A percentile compares a stretch with the other conserved stretches of the same genome.
Evolutionary conservation across 179 eudicot species (phyloP).

Genomic region (Monotropa hypopitys): DNA sequence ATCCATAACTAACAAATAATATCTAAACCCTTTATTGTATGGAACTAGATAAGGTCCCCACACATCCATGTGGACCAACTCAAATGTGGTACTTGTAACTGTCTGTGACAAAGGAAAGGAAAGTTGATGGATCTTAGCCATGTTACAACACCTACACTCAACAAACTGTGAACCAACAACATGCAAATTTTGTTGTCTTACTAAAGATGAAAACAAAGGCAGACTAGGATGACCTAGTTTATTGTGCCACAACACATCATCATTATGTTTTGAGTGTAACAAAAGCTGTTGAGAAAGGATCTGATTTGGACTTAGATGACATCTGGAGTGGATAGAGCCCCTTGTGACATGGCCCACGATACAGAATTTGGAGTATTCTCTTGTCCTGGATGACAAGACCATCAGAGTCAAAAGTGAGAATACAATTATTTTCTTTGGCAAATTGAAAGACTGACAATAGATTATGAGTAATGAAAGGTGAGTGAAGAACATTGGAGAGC

Average conservation of each 20-base stretch:
- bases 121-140: not conserved
- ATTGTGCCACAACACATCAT: too few relatives aligned
- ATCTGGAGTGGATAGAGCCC: not conserved
- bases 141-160: not conserved
- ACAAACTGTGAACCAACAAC: too few relatives aligned
- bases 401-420: not conserved
- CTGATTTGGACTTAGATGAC: not conserved
- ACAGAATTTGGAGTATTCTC: not conserved
- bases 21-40: not conserved
- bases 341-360: not conserved
- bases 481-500: not conserved
- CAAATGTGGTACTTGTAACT: too few relatives aligned
- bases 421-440: not conserved
- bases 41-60: not conserved
- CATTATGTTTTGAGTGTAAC: too few relatives aligned
- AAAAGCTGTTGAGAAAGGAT: not conserved
- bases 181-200: too few relatives aligned
- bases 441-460: not conserved
- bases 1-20: not conserved
- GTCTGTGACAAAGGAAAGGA: not conserved
- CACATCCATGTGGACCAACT: not conserved
- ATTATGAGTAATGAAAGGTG: not conserved
- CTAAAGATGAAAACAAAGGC: too few relatives aligned
- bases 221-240: too few relatives aligned
- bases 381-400: not conserved